These are phyloP conservation scores for Cucurbita pepo DNA, from an alignment of 306 rosid genomes.

Conservation along the genomic window DNA sequence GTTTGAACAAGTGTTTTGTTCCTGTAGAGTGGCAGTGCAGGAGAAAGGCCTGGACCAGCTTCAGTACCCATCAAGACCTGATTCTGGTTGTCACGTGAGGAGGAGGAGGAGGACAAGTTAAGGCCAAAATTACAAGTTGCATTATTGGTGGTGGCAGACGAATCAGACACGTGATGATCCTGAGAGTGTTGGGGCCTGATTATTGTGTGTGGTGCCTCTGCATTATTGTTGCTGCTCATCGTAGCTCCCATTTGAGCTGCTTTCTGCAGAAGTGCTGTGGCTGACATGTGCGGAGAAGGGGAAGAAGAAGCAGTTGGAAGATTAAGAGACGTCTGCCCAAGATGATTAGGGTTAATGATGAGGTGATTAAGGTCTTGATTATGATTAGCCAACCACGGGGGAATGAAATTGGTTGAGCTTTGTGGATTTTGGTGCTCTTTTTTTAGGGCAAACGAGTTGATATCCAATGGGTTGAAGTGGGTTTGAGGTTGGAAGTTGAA, in stretches of 20 bases:
- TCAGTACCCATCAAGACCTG: background rate
- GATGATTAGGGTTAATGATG: slow-evolving; percentile 61
- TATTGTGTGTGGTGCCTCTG: slow-evolving; percentile 1
- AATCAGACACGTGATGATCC: slow-evolving; percentile 37
- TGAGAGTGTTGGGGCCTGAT: no score
- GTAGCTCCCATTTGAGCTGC: slow-evolving; percentile 96
- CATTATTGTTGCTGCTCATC: slow-evolving; percentile 16
- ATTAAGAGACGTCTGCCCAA: slow-evolving; percentile 1
- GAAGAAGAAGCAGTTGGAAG: slow-evolving; percentile 19
- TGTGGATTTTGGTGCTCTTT: slow-evolving; percentile 25
- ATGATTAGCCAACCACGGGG: slow-evolving; percentile 40
- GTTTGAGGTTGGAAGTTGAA: background rate
- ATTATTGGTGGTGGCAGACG: background rate
- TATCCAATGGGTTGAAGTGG: slow-evolving; percentile 19
- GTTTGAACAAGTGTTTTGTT: background rate
- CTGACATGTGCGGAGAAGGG: slow-evolving; percentile 76
- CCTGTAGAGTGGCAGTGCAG: background rate
- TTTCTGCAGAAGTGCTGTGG: slow-evolving; percentile 91
- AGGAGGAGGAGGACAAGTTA: slow-evolving; percentile 40
- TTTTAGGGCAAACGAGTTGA: slow-evolving; percentile 32
- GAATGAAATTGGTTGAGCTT: slow-evolving; percentile 25
- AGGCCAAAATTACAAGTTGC: slow-evolving; percentile 21
- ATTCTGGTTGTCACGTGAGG: slow-evolving; percentile 27
- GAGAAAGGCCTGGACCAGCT: background rate
- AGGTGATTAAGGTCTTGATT: background rate